Evolutionary conservation across 192 early-diverging fungal species (phyloP).

Genomic region (Rhizoclosmatium globosum): DNA sequence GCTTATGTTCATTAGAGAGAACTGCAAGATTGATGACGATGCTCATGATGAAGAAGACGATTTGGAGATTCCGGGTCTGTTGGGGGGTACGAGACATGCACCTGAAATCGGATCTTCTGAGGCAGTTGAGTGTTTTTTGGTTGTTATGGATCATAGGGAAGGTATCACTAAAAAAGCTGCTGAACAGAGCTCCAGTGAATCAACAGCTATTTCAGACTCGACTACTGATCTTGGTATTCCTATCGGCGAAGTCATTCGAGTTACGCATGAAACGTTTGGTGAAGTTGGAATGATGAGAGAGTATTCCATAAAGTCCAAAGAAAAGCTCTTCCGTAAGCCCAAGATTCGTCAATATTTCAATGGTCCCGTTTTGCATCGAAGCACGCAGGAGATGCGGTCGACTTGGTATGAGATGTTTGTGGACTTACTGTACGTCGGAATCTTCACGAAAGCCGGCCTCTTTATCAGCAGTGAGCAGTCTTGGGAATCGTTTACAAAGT

Average conservation of each 20-base stretch:
- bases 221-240: background rate
- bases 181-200: background rate
- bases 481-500: conserved; percentile 11
- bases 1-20: background rate
- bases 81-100: background rate
- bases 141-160: background rate
- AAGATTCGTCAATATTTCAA: conserved; percentile 37
- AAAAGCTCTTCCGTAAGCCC: conserved; percentile 14
- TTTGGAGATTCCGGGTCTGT: background rate
- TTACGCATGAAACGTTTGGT: conserved; percentile 22
- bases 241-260: background rate
- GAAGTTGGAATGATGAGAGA: conserved; percentile 6
- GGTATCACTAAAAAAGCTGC: background rate
- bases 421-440: conserved; percentile 40
- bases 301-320: conserved; percentile 3
- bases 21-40: background rate
- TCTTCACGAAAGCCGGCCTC: conserved; percentile 2
- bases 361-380: conserved; percentile 29
- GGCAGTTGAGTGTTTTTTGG: background rate
- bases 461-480: background rate
- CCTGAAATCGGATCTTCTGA: background rate
- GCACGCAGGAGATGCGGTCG: conserved; percentile 18
- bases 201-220: background rate
- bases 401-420: conserved; percentile 40
- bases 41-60: background rate